Base-by-base conservation (phyloP, 164 flowering plant species). In the Magnolia sinica region DNA sequence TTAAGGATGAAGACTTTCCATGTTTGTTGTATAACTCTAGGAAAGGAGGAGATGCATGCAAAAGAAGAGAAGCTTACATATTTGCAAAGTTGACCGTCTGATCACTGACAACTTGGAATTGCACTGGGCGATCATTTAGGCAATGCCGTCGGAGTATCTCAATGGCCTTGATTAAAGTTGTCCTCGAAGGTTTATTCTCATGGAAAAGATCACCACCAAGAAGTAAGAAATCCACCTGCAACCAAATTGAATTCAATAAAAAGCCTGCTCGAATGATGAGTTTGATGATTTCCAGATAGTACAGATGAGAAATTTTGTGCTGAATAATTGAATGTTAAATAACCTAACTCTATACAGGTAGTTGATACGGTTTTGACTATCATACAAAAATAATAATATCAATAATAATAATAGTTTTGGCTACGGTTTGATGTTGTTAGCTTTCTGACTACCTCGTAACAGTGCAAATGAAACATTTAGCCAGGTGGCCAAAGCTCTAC, bases 171-270 rank as follows among this genome's bases (percentile, higher is more conserved):
- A 96, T 96, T 70, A 96, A 82, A 63, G 99, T 92, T 63, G 97
- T 76, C 84, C 98, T 88, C 23, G 99, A 94, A 69, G 99, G 99
- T 83, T 96, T 96, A 78, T 96, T 94, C 87, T 96, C 99, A 84
- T 96, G 99, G 83, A 96, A 96, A 72, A 96, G 95, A 85, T 96
- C 99, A 79, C 99, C 99, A 50, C 99, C 99, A 75, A 96, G 94
- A 68, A 96, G 97, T 68, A 96, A 45, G 63, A 92, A 92, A 72
- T 96, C 99, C 78, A 94, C 99, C 98, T 96, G 85, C 59, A 64
- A 75, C 69, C 74, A n/a, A 83, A 31, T 37, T 37, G 45, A 37
- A 75, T 45, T 76, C 64, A 79, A 74, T 11, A 59, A 73, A 73
- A 66, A 50, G 69, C 58, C 55, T 50, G 63, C 51, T 73, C 68